phyloP scores from a whole-genome alignment of 352 stramenopile species.

The Globisporangium camurandrum region DNA sequence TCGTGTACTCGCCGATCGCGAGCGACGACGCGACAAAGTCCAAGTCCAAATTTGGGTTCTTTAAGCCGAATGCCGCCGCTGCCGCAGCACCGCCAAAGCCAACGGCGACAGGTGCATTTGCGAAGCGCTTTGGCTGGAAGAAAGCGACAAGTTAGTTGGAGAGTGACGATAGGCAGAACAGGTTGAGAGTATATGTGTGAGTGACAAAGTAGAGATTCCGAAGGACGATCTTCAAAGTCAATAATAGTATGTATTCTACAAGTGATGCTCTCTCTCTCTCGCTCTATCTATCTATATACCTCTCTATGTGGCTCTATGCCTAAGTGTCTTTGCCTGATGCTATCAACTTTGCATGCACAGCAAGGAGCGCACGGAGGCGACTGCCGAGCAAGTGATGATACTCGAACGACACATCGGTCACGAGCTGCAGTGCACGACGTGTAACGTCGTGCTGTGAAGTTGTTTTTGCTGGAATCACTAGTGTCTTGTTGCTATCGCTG shows the following conservation, averaged over 20 bases:
- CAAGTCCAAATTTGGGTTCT: slow-evolving; percentile 11
- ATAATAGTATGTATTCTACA: slow-evolving; percentile 10
- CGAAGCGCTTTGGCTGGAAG: slow-evolving; percentile 18
- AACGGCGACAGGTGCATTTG: slow-evolving; percentile 3
- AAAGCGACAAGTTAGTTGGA: slow-evolving; percentile 5
- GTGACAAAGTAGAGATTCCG: background rate
- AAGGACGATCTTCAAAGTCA: no score
- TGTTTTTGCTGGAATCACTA: no score
- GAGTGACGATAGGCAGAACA: background rate
- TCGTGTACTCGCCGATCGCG: slow-evolving; percentile 15
- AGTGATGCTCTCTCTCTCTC: slow-evolving; percentile 5
- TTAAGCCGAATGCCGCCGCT: slow-evolving; percentile 4
- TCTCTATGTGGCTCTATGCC: no score
- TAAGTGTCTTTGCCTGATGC: no score
- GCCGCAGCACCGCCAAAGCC: slow-evolving; percentile 1
- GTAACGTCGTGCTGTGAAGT: background rate
- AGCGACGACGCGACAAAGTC: slow-evolving; percentile 5
- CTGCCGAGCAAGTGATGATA: slow-evolving; percentile 12
- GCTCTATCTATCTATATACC: slow-evolving; percentile 1
- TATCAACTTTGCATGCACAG: slow-evolving; percentile 1
- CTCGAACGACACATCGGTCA: slow-evolving; percentile 2
- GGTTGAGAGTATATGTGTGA: background rate
- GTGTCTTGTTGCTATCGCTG: no score
- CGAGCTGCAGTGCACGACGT: background rate
- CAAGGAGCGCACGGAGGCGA: slow-evolving; percentile 6